A percentile compares a stretch with the other conserved stretches of the same genome.
These are phyloP conservation scores for Telfairia occidentalis DNA, from an alignment of 331 rosid genomes.

Conservation along the genomic window DNA sequence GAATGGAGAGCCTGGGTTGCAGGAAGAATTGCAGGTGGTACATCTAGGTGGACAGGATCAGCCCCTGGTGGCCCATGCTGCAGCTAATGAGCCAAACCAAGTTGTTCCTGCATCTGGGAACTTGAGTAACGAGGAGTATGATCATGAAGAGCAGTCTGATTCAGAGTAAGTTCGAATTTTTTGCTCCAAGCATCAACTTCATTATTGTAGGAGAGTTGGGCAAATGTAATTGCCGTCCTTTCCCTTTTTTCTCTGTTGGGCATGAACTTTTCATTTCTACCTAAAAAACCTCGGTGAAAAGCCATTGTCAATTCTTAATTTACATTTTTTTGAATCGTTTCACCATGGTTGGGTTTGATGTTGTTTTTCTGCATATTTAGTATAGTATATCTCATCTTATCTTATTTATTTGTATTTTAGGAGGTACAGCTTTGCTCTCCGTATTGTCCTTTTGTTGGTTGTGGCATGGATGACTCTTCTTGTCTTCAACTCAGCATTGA, in stretches of 20 bases:
- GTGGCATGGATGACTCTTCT: conserved; percentile 99
- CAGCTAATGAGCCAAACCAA: conserved; percentile 42
- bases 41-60: conserved; percentile 57
- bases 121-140: conserved; percentile 53
- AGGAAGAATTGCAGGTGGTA: conserved; percentile 63
- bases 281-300: background rate
- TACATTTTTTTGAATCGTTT: background rate
- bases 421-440: conserved; percentile 79
- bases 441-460: conserved; percentile 82
- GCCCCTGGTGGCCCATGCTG: conserved; percentile 50
- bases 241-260: background rate
- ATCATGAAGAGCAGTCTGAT: conserved; percentile 79
- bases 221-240: background rate
- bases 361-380: background rate
- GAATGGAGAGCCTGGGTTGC: conserved; percentile 80
- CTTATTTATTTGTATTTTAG: conserved; percentile 14
- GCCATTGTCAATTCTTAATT: background rate
- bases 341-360: background rate
- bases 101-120: conserved; percentile 36
- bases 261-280: background rate
- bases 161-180: conserved; percentile 61
- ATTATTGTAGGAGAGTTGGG: background rate
- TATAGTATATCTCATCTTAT: background rate
- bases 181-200: background rate
- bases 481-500: conserved; percentile 77